These are phyloP conservation scores for Nitzschia sp. DNA, from an alignment of 108 stramenopile genomes.

Conservation along the genomic window DNA sequence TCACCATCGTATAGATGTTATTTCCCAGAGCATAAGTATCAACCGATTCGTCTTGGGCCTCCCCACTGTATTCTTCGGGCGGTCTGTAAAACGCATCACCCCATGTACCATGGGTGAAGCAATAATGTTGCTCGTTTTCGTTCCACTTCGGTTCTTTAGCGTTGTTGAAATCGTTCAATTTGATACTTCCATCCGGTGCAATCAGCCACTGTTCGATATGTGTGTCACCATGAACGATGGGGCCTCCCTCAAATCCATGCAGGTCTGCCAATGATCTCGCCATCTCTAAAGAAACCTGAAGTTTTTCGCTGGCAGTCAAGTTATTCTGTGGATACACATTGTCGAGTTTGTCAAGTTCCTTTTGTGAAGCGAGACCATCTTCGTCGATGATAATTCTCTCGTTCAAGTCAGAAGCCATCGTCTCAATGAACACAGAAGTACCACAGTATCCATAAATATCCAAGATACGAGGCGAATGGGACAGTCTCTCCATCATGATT, in stretches of 20 bases:
- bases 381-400: conserved; percentile 33
- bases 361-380: conserved; percentile 31
- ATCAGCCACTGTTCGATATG: conserved; percentile 80
- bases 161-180: conserved; percentile 83
- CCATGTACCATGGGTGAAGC: conserved; percentile 16
- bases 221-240: conserved; percentile 46
- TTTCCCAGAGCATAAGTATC: conserved; percentile 79
- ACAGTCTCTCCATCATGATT: conserved; percentile 68
- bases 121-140: conserved; percentile 49
- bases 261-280: conserved; percentile 68
- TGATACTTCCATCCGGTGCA: conserved; percentile 40
- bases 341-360: conserved; percentile 48
- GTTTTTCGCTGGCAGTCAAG: conserved; percentile 59
- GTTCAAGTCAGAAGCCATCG: conserved; percentile 44
- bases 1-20: conserved; percentile 61
- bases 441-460: conserved; percentile 81
- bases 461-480: conserved; percentile 53
- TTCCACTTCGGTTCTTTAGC: conserved; percentile 61
- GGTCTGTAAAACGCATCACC: conserved; percentile 36
- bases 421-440: conserved; percentile 45
- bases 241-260: conserved; percentile 64
- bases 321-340: conserved; percentile 57
- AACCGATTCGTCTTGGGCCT: conserved; percentile 60
- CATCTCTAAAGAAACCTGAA: conserved; percentile 60
- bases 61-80: conserved; percentile 56